Base-by-base conservation (phyloP, 768 basidiomycete genomes). In the Pisolithus microcarpus region DNA sequence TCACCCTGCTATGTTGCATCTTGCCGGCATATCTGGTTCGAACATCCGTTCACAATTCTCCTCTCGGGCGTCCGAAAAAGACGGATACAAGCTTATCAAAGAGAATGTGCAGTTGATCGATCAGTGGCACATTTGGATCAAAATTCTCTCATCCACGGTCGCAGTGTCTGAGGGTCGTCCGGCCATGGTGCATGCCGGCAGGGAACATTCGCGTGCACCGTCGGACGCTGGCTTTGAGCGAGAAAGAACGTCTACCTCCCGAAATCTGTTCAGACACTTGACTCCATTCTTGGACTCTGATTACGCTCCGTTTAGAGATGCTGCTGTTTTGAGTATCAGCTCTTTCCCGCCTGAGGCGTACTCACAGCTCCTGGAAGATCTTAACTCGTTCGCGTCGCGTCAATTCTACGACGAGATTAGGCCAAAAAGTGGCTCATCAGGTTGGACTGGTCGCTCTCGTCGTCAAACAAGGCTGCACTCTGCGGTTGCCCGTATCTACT, bases 231-330 rank as follows among this genome's bases (percentile, higher is more conserved):
- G 77, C 53, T 85, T 88, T 48, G 88, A 90, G 54, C 80, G 87
- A 39, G 91, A 92, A 57, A 79, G 87, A 45, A 78, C 90, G 59
- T 78, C 81, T n/a, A 87, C 87, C 0, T 85, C 89, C 4, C 79
- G 86, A 23, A 90, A 84, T 23, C 67, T 95, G 21, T 92, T 95
- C 68, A 78, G 86, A 57, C 87, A 89, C 57, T 72, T 94, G 49
- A 87, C 89, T 0, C 88, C 90, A 6, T 91, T 92, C 63, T 75
- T 97, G 49, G 87, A 90, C 55, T 88, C 87, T 6, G 92, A 95
- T 58, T 84, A 87, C 60, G 80, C 80, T 1, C 72, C 79, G 9
- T 93, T 94, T 65, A 82, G 91, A 48, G 88, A 93, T 62, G 82
- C 86, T 0, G 90, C 89, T 11, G 90, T 94, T 9, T 71, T 89